Conservation (phyloP, 768 basidiomycete genomes). For the Suillus paluster region DNA sequence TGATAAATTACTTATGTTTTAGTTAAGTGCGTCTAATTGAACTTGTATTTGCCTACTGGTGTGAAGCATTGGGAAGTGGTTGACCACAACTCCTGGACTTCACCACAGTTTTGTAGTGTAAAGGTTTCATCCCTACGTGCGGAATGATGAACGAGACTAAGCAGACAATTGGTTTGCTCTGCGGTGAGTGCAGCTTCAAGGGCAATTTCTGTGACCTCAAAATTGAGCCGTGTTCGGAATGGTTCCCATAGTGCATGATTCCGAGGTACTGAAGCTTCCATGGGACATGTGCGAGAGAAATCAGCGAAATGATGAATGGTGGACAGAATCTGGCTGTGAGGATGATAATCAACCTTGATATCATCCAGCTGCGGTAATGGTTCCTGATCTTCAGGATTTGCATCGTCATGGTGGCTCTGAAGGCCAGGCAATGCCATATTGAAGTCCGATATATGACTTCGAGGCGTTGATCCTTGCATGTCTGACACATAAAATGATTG, state of each 20-base stretch:
- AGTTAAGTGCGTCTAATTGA: background rate
- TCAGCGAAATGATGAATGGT: conserved; percentile 21
- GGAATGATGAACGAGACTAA: conserved; percentile 21
- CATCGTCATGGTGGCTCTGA: background rate
- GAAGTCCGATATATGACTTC: background rate
- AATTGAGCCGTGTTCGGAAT: conserved; percentile 31
- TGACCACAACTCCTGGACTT: conserved; percentile 27
- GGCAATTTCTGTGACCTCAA: conserved; percentile 33
- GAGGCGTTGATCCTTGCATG: background rate
- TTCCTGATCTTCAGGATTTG: background rate
- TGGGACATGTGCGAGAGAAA: conserved; percentile 4
- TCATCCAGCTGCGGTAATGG: conserved; percentile 22
- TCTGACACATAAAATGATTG: background rate
- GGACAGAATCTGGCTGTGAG: conserved; percentile 14
- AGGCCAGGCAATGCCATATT: background rate
- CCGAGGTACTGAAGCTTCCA: background rate
- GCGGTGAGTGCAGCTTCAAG: conserved; percentile 25
- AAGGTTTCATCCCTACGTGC: conserved; percentile 13
- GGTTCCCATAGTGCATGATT: conserved; percentile 34
- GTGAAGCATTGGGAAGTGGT: conserved; percentile 8
- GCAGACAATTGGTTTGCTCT: conserved; percentile 19
- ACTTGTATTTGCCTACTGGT: conserved; percentile 12
- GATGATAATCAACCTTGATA: conserved; percentile 30
- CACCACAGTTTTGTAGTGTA: conserved; percentile 19
- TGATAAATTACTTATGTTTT: background rate